phyloP scores from a whole-genome alignment of 208 protist species.

The Trypanosoma melophagium region DNA sequence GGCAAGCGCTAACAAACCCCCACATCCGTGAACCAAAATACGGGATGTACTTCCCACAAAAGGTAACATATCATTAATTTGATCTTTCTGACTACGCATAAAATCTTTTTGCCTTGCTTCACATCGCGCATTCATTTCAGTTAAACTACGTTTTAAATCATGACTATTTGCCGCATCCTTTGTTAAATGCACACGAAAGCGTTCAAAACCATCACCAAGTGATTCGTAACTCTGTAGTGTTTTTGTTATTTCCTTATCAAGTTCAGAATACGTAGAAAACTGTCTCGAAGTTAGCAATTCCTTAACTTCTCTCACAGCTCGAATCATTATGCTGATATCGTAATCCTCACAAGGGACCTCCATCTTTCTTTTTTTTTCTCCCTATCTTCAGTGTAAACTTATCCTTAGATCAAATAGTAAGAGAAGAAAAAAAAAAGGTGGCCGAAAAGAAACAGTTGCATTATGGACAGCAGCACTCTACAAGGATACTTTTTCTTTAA shows the following conservation, averaged over 20 bases:
- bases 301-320: slow-evolving; percentile 70
- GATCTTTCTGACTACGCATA: slow-evolving; percentile 73
- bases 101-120: slow-evolving; percentile 56
- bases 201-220: slow-evolving; percentile 78
- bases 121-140: slow-evolving; percentile 71
- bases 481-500: not conserved
- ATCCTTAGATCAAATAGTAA: not conserved
- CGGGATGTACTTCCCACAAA: slow-evolving; percentile 76
- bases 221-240: slow-evolving; percentile 66
- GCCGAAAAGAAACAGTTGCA: not conserved
- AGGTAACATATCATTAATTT: slow-evolving; percentile 83
- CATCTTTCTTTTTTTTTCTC: slow-evolving; percentile 31
- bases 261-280: slow-evolving; percentile 79
- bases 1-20: slow-evolving; percentile 65
- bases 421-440: slow-evolving; percentile 7
- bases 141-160: slow-evolving; percentile 52
- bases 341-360: slow-evolving; percentile 79
- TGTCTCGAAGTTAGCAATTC: slow-evolving; percentile 45
- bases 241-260: slow-evolving; percentile 73
- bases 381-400: too few relatives aligned
- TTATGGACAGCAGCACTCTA: too few relatives aligned
- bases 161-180: slow-evolving; percentile 56
- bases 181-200: slow-evolving; percentile 63
- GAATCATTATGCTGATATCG: slow-evolving; percentile 73
- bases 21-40: slow-evolving; percentile 85